Conservation (phyloP, 495 filamentous ascomycete genomes). For the Penicillium daleae region DNA sequence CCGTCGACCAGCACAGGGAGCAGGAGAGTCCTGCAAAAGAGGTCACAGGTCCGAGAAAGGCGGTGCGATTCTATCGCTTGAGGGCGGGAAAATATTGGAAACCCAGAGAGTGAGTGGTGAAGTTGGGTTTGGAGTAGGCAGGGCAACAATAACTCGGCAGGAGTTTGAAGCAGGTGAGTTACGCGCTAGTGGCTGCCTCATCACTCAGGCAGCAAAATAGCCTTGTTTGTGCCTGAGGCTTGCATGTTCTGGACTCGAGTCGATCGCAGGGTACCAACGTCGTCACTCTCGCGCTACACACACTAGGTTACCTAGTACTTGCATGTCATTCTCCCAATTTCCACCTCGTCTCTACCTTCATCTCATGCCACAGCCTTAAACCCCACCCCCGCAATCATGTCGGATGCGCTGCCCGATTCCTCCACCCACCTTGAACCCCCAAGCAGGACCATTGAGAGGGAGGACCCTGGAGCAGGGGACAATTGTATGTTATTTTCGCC, state of each 20-base stretch:
- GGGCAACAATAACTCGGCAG: slow-evolving; percentile 31
- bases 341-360: slow-evolving; percentile 15
- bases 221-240: slow-evolving; percentile 36
- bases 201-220: slow-evolving; percentile 8
- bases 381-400: slow-evolving; percentile 38
- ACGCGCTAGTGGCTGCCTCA: slow-evolving; percentile 23
- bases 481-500: slow-evolving; percentile 58
- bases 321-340: slow-evolving; percentile 23
- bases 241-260: slow-evolving; percentile 41
- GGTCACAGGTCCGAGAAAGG: slow-evolving; percentile 16
- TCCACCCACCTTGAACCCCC: slow-evolving; percentile 65
- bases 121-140: slow-evolving; percentile 9
- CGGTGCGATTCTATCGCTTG: slow-evolving; percentile 13
- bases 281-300: slow-evolving; percentile 35
- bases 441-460: slow-evolving; percentile 61
- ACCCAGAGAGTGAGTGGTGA: slow-evolving; percentile 10
- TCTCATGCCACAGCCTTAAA: slow-evolving; percentile 27
- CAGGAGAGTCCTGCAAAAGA: slow-evolving; percentile 18
- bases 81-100: slow-evolving; percentile 18
- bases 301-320: slow-evolving; percentile 10
- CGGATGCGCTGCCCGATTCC: slow-evolving; percentile 43
- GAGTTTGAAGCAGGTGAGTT: slow-evolving; percentile 27
- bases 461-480: slow-evolving; percentile 84
- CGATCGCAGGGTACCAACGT: slow-evolving; percentile 39
- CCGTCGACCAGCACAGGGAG: slow-evolving; percentile 21